phyloP scores from a whole-genome alignment of 73 alveolate species.

The Effrenium voratum region DNA sequence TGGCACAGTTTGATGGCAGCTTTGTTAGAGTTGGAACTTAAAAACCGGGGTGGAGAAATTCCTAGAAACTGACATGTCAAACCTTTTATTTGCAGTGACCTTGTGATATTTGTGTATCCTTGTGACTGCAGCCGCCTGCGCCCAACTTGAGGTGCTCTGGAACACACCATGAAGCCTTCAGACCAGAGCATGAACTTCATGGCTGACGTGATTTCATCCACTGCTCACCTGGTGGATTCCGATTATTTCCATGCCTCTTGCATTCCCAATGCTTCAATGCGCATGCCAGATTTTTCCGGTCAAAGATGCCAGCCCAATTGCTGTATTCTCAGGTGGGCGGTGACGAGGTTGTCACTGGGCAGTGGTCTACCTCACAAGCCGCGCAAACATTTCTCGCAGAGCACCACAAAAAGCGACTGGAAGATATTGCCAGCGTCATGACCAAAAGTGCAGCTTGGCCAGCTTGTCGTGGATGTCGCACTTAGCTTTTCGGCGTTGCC shows the following conservation, averaged over 20 bases:
- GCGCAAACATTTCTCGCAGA: background rate
- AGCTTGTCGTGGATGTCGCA: too few species aligned
- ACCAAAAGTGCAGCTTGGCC: background rate
- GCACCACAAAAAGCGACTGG: background rate
- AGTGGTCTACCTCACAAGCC: background rate
- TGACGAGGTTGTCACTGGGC: constrained; percentile 22
- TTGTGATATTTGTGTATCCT: too few species aligned
- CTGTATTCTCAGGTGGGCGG: constrained; percentile 23
- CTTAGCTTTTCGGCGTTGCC: too few species aligned
- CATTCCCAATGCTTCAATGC: background rate
- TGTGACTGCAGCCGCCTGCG: too few species aligned
- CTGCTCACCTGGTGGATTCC: constrained; percentile 24
- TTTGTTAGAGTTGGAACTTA: too few species aligned
- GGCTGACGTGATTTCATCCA: background rate
- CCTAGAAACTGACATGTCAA: too few species aligned
- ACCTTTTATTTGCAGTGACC: too few species aligned
- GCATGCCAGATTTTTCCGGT: background rate
- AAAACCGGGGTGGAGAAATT: too few species aligned
- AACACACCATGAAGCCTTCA: constrained; percentile 4
- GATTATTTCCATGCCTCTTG: constrained; percentile 14
- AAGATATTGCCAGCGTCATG: constrained; percentile 43
- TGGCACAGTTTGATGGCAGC: too few species aligned
- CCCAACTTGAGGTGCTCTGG: constrained; percentile 24
- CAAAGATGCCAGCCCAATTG: background rate
- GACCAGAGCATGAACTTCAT: constrained; percentile 17